These are phyloP conservation scores for Favolaschia claudopus DNA, from an alignment of 768 basidiomycete species.

Conservation along the genomic window DNA sequence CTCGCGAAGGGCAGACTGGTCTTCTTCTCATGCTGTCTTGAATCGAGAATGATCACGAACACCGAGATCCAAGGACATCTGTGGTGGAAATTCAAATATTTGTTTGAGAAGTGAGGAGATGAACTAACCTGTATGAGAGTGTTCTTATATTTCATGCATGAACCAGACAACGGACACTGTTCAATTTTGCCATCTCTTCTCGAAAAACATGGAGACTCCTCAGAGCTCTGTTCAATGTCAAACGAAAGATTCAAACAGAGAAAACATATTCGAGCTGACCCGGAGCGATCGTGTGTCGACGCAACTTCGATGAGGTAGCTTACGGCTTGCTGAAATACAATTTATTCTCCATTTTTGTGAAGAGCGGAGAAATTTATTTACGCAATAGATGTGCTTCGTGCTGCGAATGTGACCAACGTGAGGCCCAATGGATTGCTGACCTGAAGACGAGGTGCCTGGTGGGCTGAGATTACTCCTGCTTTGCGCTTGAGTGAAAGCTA, in stretches of 20 bases:
- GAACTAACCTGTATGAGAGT: background rate
- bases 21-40: constrained; percentile 9
- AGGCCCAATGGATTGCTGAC: too few relatives aligned
- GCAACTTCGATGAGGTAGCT: background rate
- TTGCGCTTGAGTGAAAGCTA: background rate
- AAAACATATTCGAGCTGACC: too few relatives aligned
- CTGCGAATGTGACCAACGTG: too few relatives aligned
- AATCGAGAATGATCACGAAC: constrained; percentile 2
- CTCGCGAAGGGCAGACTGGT: constrained; percentile 4
- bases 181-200: constrained; percentile 1
- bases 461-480: background rate
- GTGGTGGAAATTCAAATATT: background rate
- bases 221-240: background rate
- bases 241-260: too few relatives aligned
- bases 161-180: background rate
- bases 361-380: background rate
- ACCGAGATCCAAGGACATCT: constrained; percentile 9
- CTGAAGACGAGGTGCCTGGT: background rate
- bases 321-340: background rate
- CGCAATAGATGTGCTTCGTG: background rate
- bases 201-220: background rate
- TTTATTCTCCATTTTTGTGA: background rate
- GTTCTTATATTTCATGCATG: constrained; percentile 9
- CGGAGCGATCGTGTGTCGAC: too few relatives aligned
- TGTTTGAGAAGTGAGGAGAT: background rate